Evolutionary conservation across 768 basidiomycete species (phyloP), one percentile per base, ranked within the genome.

Genomic region (Leccinum ochraceum): DNA sequence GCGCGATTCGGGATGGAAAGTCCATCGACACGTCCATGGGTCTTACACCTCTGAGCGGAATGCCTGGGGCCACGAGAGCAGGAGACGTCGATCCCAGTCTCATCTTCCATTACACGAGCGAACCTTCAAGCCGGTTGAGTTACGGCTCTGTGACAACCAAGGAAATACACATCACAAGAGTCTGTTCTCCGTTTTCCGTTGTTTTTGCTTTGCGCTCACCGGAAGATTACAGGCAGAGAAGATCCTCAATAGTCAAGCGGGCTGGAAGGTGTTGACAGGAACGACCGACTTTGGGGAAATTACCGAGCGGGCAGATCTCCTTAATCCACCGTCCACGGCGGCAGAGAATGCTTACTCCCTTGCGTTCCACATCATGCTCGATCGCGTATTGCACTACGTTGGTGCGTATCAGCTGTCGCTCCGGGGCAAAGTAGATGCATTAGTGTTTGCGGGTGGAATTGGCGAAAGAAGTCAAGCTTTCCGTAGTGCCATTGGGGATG

Each of bases 1-100:
- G 92, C 72, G 86, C 86, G 17, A 88, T 96, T 71, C 79, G 80
- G 53, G 69, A 79, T 42, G 95, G 95, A 22, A 76, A 81, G 60
- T 92, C 90, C 22, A 79, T 88, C 63, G 92, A 96, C 73, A 95
- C 93, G 1, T 88, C 85, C 39, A 97, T 97, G 95, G 44, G 94
- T 3, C 82, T 97, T 39, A 95, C 95, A 1, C 94, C 94, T 3
- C 74, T 94, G n/a, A 86, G 86, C 57, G 94, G 94, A 2, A 78
- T 96, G 0, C 93, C 94, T 4, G 94, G 95, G 16, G 93, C 92
- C 2, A 95, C 94, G 1, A 87, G 95, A 53, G 83, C 87, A 14
- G 94, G 95, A 9, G 80, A 83, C 2, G 79, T 95, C 68, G 95
- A 97, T 73, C 92, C 94, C 14, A 87, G 86, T 46, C 82, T 95